These are phyloP conservation scores for Colletotrichum lentis DNA, from an alignment of 2,329 filamentous ascomycete species.

Conservation along the genomic window DNA sequence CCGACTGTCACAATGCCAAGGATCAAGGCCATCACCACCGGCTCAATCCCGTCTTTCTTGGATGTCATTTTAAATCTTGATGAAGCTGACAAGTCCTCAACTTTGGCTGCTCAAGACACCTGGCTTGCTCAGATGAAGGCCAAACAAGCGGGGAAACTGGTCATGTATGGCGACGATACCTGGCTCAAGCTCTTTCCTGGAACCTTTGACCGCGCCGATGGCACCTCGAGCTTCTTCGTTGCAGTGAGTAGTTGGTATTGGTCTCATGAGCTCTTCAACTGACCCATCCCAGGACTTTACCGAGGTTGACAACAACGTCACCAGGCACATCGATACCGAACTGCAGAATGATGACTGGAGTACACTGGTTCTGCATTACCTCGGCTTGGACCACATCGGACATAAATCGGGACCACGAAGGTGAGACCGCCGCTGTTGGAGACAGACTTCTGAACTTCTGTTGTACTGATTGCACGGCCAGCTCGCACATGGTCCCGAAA, in stretches of 20 bases:
- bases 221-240: conserved; percentile 97
- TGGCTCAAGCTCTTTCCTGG: conserved; percentile 96
- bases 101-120: conserved; percentile 86
- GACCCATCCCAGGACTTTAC: conserved; percentile 78
- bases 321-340: conserved; percentile 83
- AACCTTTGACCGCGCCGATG: conserved; percentile 86
- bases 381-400: conserved; percentile 95
- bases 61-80: conserved; percentile 97
- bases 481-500: conserved; percentile 91
- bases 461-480: conserved; percentile 46
- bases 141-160: conserved; percentile 73
- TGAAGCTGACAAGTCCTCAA: conserved; percentile 90
- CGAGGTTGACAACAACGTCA: conserved; percentile 97
- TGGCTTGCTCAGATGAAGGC: conserved; percentile 94
- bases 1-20: conserved; percentile 98
- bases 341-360: conserved; percentile 84
- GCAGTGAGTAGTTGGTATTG: conserved; percentile 69
- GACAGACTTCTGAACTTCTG: not conserved
- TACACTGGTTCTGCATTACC: conserved; percentile 92
- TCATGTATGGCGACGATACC: conserved; percentile 98
- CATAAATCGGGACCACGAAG: conserved; percentile 92
- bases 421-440: conserved; percentile 53
- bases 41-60: conserved; percentile 96
- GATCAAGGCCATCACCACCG: conserved; percentile 96
- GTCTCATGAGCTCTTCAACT: conserved; percentile 39